Evolutionary conservation across 2,329 filamentous ascomycete genomes (phyloP), one percentile per base, ranked within the genome.

Genomic region (Coleophoma cylindrospora): DNA sequence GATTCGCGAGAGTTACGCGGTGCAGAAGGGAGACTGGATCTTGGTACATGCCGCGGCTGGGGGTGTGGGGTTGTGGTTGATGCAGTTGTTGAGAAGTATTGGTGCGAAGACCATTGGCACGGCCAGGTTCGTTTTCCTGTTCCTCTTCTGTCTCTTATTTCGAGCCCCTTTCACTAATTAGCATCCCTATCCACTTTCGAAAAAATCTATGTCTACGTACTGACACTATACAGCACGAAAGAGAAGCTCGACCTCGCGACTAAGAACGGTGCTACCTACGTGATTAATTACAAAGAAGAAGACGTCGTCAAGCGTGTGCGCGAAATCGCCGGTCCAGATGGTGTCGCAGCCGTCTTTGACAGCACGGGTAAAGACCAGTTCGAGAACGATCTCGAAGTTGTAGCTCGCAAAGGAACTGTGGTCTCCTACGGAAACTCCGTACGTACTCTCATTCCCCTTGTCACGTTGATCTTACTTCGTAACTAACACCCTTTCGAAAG

Each of bases 21-120:
- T 92, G 7, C 74, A 89, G 65, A 76, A 81, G 57, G 88, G 85
- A 1, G 89, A 95, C 58, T 94, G 87, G 83, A 77, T 90, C 0
- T 79, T 96, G 2, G 82, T 96, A 14, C 89, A 94, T 60, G 91
- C 91, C 0, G 91, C 91, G 0, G 90, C 90, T 0, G 91, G 91
- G 14, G 91, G 91, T 14, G 88, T 90, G 0, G 89, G 88, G 0
- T 71, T 86, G 40, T 79, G 88, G 69, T 76, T 96, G 27, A 83
- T 82, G 37, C 89, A 95, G 74, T 70, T 95, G 57, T 71, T 95
- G 38, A 80, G 78, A 57, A 73, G 77, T 1, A 74, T 91, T 2
- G 91, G 89, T 1, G 91, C 88, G 12, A 81, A 80, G 58, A 82
- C 86, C 19, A 94, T 96, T 61, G 91, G 84, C 1, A 92, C 89